phyloP scores from a whole-genome alignment of 2,329 filamentous ascomycete species.

The Pestalotiopsis fici region DNA sequence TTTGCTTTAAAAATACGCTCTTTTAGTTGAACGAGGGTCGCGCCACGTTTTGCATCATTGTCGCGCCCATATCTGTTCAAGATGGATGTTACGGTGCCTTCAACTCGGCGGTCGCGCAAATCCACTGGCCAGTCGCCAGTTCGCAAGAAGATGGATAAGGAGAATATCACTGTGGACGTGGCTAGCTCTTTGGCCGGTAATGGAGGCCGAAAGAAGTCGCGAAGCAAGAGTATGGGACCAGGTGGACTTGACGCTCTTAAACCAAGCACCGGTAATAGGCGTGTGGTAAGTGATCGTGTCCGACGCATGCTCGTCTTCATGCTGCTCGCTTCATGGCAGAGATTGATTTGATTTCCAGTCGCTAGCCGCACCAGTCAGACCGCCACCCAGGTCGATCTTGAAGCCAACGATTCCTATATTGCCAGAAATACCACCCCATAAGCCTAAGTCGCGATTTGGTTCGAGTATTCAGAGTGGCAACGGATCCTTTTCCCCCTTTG shows the following conservation, averaged over 20 bases:
- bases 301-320: neutral
- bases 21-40: neutral
- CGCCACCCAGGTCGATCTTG: constrained; percentile 70
- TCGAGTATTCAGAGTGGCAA: constrained; percentile 39
- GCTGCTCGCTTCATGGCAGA: neutral
- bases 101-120: constrained; percentile 64
- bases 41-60: neutral
- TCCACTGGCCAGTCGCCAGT: constrained; percentile 66
- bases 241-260: constrained; percentile 84
- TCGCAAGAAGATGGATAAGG: constrained; percentile 65
- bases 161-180: constrained; percentile 74
- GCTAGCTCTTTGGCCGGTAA: constrained; percentile 52
- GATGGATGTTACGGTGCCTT: constrained; percentile 51
- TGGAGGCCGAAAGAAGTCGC: constrained; percentile 64
- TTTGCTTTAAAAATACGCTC: neutral
- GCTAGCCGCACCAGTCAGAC: constrained; percentile 51
- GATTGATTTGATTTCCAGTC: constrained; percentile 40
- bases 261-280: constrained; percentile 72
- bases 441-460: constrained; percentile 59
- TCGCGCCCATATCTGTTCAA: neutral
- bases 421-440: constrained; percentile 67
- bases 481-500: constrained; percentile 47
- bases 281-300: constrained; percentile 61
- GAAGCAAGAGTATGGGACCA: constrained; percentile 95
- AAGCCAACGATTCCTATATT: constrained; percentile 74